A percentile compares a stretch with the other conserved stretches of the same genome.
Evolutionary conservation across 2,329 filamentous ascomycete species (phyloP).

Genomic region (Shiraia sp.): DNA sequence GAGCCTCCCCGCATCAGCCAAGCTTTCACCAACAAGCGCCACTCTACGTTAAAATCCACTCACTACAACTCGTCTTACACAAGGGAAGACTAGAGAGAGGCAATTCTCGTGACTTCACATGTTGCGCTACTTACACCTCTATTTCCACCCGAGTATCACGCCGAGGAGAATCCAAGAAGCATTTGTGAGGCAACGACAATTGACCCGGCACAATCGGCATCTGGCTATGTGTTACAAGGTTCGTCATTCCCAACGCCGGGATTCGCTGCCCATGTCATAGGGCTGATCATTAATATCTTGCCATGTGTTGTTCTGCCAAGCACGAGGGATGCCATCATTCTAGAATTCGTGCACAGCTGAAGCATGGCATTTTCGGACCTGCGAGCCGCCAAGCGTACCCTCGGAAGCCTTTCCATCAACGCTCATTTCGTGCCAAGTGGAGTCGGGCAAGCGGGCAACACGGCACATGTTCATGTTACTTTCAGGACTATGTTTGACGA

Average conservation of each 20-base stretch:
- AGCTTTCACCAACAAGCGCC: conserved; percentile 7
- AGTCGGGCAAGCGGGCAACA: neutral
- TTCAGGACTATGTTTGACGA: neutral
- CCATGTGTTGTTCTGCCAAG: neutral
- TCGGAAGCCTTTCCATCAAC: too few species aligned
- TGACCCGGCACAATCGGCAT: neutral
- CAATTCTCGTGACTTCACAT: conserved; percentile 1
- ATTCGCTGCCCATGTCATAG: neutral
- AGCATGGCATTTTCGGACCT: too few species aligned
- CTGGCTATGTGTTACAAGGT: neutral
- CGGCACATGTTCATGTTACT: neutral
- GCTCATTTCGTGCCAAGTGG: too few species aligned
- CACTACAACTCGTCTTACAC: neutral
- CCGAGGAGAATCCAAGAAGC: neutral
- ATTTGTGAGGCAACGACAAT: neutral
- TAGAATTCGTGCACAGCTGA: too few species aligned
- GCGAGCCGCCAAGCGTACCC: too few species aligned
- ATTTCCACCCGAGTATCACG: neutral
- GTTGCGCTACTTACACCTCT: neutral
- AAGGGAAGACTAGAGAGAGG: neutral
- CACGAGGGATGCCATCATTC: neutral
- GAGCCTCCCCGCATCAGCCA: conserved; percentile 12
- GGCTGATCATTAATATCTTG: neutral
- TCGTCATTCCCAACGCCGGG: neutral
- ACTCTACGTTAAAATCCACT: conserved; percentile 1